Conservation (phyloP, 2,329 filamentous ascomycete genomes). For the Xenoacremonium recifei region DNA sequence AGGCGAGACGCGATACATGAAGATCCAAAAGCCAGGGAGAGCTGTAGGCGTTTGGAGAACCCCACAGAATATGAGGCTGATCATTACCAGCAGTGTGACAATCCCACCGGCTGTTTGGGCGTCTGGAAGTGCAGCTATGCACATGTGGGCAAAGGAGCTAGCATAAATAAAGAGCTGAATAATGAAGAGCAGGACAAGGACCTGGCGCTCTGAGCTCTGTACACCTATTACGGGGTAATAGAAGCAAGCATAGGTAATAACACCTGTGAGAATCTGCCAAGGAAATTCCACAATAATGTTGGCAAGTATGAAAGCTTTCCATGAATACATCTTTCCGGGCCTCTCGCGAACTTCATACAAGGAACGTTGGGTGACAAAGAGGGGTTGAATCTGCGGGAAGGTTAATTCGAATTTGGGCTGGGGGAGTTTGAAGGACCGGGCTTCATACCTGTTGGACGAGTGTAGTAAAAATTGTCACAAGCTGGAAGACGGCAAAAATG, state of each 20-base stretch:
- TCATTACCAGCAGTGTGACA: slow-evolving; percentile 58
- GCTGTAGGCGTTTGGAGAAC: slow-evolving; percentile 58
- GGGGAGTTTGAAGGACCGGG: slow-evolving; percentile 26
- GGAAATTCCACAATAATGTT: slow-evolving; percentile 73
- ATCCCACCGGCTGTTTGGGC: slow-evolving; percentile 66
- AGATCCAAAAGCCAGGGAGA: slow-evolving; percentile 72
- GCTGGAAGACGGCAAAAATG: slow-evolving; percentile 73
- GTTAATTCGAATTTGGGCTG: slow-evolving; percentile 1
- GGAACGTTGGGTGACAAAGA: slow-evolving; percentile 63
- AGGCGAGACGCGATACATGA: slow-evolving; percentile 67
- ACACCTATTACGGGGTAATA: slow-evolving; percentile 62
- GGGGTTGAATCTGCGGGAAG: slow-evolving; percentile 60
- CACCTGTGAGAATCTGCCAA: slow-evolving; percentile 63
- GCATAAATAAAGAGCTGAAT: slow-evolving; percentile 70
- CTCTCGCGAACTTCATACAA: slow-evolving; percentile 68
- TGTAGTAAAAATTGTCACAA: slow-evolving; percentile 71
- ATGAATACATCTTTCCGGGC: slow-evolving; percentile 67
- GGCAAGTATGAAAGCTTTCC: slow-evolving; percentile 69
- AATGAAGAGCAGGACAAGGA: slow-evolving; percentile 62
- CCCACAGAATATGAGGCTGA: slow-evolving; percentile 61
- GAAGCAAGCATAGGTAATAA: slow-evolving; percentile 64
- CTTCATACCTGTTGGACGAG: slow-evolving; percentile 61
- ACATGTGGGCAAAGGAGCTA: slow-evolving; percentile 71
- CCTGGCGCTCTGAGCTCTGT: slow-evolving; percentile 55
- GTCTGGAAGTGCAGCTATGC: slow-evolving; percentile 67